These are phyloP conservation scores for Alisma plantagoaquatica DNA, from an alignment of 106 monocot genomes.

Conservation along the genomic window DNA sequence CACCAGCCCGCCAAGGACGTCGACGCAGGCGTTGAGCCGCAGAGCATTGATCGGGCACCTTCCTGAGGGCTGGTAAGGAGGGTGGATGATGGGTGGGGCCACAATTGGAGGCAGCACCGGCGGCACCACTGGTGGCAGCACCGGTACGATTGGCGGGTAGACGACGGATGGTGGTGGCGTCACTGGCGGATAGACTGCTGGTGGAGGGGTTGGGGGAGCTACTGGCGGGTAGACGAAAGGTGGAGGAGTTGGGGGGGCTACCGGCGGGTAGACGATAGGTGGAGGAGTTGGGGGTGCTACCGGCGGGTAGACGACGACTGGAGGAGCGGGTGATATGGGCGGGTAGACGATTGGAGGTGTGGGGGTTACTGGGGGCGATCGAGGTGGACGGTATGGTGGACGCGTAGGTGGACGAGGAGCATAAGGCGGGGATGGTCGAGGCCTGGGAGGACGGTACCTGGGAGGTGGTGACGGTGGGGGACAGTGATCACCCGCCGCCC, in stretches of 20 bases:
- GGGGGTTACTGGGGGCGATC: too few relatives aligned
- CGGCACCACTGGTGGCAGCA: background rate
- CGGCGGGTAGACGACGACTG: background rate
- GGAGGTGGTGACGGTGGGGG: too few relatives aligned
- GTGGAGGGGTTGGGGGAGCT: background rate
- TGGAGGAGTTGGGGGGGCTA: background rate
- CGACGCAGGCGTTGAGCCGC: constrained; percentile 21
- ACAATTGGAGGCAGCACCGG: background rate
- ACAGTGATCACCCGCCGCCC: too few relatives aligned
- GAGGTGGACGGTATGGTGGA: too few relatives aligned
- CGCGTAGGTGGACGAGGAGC: background rate
- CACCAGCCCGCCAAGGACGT: constrained; percentile 22
- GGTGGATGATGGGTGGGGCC: background rate
- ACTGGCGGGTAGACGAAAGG: background rate
- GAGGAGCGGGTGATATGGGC: background rate
- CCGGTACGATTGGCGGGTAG: background rate
- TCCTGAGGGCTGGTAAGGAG: background rate
- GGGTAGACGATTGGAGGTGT: background rate
- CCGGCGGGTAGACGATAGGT: background rate
- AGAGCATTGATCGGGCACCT: constrained; percentile 21
- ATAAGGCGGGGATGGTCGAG: too few relatives aligned
- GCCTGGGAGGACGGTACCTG: too few relatives aligned
- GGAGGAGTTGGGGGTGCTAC: background rate
- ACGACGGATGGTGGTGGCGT: background rate
- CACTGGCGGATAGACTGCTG: background rate